Percentiles rank a stretch among this genome's conserved stretches.
These are phyloP conservation scores for Aechmea fasciata DNA, from an alignment of 176 grass and related monocot genomes.

Conservation along the genomic window DNA sequence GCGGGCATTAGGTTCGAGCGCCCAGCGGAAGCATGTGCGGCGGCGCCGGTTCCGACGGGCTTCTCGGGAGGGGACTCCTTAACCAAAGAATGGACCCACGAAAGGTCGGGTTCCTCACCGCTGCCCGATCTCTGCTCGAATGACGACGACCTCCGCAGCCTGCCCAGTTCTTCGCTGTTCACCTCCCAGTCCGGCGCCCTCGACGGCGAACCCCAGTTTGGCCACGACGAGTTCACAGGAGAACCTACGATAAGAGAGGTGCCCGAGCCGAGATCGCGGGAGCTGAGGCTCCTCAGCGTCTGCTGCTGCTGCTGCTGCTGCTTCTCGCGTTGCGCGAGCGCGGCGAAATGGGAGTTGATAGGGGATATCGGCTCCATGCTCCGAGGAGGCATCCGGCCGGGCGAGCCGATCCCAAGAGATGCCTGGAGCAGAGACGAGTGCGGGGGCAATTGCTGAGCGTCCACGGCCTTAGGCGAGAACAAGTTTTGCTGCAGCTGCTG, in stretches of 20 bases:
- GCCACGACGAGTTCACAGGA: slow-evolving; percentile 53
- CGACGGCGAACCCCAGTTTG: slow-evolving; percentile 55
- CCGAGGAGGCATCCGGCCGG: slow-evolving; percentile 54
- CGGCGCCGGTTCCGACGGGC: slow-evolving; percentile 23
- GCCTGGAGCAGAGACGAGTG: slow-evolving; percentile 60
- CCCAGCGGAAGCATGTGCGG: slow-evolving; percentile 28
- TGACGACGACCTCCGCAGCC: slow-evolving; percentile 63
- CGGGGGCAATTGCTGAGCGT: slow-evolving; percentile 46
- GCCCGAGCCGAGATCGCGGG: slow-evolving; percentile 51
- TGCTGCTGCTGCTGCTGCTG: slow-evolving; percentile 36
- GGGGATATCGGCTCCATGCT: slow-evolving; percentile 54
- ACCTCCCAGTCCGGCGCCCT: slow-evolving; percentile 49
- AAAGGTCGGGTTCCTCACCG: slow-evolving; percentile 63
- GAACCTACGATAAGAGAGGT: slow-evolving; percentile 32
- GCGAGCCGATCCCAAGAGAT: slow-evolving; percentile 50
- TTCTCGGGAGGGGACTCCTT: slow-evolving; percentile 73
- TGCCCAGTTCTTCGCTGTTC: slow-evolving; percentile 57
- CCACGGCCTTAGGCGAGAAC: slow-evolving; percentile 49
- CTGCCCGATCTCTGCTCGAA: slow-evolving; percentile 50
- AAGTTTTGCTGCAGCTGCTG: slow-evolving; percentile 76
- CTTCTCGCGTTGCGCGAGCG: slow-evolving; percentile 43
- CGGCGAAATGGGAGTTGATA: slow-evolving; percentile 53
- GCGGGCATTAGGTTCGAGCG: slow-evolving; percentile 21
- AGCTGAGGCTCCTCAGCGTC: slow-evolving; percentile 69
- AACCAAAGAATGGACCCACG: slow-evolving; percentile 71